phyloP scores from a whole-genome alignment of 352 stramenopile species.

The Phytophthora melonis region DNA sequence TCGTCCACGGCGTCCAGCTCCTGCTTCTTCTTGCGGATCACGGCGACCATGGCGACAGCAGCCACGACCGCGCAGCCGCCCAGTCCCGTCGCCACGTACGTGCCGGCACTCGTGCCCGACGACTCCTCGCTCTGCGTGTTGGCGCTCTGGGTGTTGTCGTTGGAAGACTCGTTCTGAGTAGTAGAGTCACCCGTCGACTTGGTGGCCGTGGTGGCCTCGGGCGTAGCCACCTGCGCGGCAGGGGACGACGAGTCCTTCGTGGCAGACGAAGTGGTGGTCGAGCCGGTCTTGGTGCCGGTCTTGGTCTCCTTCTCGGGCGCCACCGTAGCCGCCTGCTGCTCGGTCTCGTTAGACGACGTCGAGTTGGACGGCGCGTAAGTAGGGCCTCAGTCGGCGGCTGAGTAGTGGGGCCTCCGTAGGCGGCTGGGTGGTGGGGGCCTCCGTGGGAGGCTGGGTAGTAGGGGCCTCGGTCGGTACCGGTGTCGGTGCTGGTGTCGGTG shows the following conservation, averaged over 20 bases:
- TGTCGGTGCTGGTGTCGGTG: too few species aligned
- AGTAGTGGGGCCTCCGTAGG: slow-evolving; percentile 11
- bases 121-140: slow-evolving; percentile 25
- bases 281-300: background rate
- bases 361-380: slow-evolving; percentile 26
- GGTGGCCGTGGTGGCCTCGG: slow-evolving; percentile 22
- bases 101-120: slow-evolving; percentile 5
- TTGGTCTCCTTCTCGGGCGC: slow-evolving; percentile 22
- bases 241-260: background rate
- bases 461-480: too few species aligned
- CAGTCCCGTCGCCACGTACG: slow-evolving; percentile 23
- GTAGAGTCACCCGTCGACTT: background rate
- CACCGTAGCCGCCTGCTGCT: slow-evolving; percentile 31
- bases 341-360: slow-evolving; percentile 20
- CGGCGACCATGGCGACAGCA: slow-evolving; percentile 46
- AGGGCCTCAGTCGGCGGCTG: too few species aligned
- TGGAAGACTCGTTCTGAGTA: background rate
- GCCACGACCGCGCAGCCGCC: slow-evolving; percentile 37
- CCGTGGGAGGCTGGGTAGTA: slow-evolving; percentile 12
- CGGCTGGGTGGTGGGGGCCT: slow-evolving; percentile 8
- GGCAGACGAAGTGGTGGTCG: slow-evolving; percentile 3
- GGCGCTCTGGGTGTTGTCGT: slow-evolving; percentile 13
- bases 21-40: slow-evolving; percentile 67
- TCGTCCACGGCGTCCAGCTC: slow-evolving; percentile 46
- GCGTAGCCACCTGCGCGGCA: slow-evolving; percentile 15